Percentiles rank a stretch among this genome's conserved stretches.
phyloP scores from a whole-genome alignment of 148 eudicot genomes.

The Persicaria tinctoria region DNA sequence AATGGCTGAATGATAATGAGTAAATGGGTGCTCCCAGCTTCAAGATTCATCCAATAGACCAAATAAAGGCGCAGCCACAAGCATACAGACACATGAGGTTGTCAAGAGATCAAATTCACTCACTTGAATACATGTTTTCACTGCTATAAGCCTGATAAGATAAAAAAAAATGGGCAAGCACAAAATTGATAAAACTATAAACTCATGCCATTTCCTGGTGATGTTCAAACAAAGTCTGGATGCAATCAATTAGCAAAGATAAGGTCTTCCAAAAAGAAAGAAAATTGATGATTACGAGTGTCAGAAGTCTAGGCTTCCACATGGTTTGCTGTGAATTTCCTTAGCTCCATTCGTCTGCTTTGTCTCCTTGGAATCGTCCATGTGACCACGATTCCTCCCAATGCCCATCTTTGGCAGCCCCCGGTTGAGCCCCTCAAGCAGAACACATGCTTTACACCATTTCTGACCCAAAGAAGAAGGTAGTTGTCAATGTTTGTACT shows the following conservation, averaged over 20 bases:
- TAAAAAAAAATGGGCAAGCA: not conserved
- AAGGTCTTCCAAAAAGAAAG: not conserved
- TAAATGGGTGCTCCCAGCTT: too few species aligned
- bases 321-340: conserved; percentile 71
- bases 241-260: not conserved
- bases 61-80: too few species aligned
- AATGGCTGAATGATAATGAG: too few species aligned
- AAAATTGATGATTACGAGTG: not conserved
- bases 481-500: not conserved
- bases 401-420: conserved; percentile 90
- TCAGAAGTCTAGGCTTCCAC: conserved; percentile 81
- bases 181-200: too few species aligned
- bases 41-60: too few species aligned
- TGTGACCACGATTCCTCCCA: conserved; percentile 53
- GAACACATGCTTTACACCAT: conserved; percentile 97
- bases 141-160: not conserved
- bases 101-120: not conserved
- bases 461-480: conserved; percentile 37
- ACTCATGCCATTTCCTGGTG: too few species aligned
- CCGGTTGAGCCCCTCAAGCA: conserved; percentile 89
- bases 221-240: too few species aligned
- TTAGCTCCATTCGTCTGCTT: conserved; percentile 33
- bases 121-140: not conserved
- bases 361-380: conserved; percentile 24
- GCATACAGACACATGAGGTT: not conserved